phyloP scores from a whole-genome alignment of 306 rosid genomes.

The Cicer arietinum region DNA sequence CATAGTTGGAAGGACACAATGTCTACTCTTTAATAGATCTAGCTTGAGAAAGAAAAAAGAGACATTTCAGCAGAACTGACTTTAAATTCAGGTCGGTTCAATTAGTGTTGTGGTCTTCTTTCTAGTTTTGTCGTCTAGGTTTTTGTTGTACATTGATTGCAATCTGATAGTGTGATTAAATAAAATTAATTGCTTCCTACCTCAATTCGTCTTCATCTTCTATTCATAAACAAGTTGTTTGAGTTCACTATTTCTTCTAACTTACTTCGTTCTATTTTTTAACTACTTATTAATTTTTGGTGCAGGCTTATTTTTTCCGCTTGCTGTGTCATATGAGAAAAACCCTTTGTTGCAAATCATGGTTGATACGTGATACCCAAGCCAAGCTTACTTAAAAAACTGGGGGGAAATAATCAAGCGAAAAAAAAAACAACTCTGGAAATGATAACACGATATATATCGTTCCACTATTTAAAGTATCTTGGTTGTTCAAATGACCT shows the following conservation, averaged over 20 bases:
- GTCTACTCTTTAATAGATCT: conserved; percentile 46
- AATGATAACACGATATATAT: background rate
- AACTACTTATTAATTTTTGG: conserved; percentile 27
- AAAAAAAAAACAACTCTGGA: conserved; percentile 4
- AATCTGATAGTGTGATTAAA: conserved; percentile 24
- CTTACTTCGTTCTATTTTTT: conserved; percentile 6
- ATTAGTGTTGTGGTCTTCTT: conserved; percentile 32
- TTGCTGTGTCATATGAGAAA: conserved; percentile 26
- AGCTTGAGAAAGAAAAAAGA: background rate
- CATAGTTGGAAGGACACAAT: conserved; percentile 56
- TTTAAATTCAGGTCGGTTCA: conserved; percentile 22
- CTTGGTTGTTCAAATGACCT: background rate
- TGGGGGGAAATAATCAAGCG: background rate
- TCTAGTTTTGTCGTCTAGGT: conserved; percentile 27
- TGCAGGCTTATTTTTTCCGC: conserved; percentile 35
- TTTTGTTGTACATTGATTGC: conserved; percentile 3
- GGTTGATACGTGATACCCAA: conserved; percentile 4
- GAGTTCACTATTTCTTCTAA: background rate
- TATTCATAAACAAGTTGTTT: background rate
- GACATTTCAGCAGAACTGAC: conserved; percentile 10
- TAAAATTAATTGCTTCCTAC: conserved; percentile 17
- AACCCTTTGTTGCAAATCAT: conserved; percentile 2
- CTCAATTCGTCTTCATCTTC: conserved; percentile 7
- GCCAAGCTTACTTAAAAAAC: conserved; percentile 2
- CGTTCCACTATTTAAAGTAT: conserved; percentile 18